Evolutionary conservation across 345 rosid species (phyloP).

Genomic region (Syzygium aromaticum): DNA sequence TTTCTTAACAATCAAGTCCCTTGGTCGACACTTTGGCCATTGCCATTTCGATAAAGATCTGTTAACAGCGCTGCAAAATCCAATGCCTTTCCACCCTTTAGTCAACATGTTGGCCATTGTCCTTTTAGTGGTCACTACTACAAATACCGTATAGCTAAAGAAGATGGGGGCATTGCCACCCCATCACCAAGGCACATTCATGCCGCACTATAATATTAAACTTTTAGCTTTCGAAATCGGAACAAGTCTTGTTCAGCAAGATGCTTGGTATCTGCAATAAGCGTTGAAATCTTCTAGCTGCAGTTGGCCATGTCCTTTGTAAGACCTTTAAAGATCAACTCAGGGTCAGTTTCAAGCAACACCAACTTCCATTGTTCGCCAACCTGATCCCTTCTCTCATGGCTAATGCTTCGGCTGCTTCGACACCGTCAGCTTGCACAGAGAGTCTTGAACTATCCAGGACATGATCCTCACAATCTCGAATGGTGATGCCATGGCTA

Average conservation of each 20-base stretch:
- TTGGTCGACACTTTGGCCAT: background rate
- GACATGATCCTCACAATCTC: background rate
- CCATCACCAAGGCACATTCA: background rate
- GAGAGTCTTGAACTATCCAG: background rate
- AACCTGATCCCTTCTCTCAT: background rate
- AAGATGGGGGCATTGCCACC: background rate
- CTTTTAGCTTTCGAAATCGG: background rate
- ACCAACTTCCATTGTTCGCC: background rate
- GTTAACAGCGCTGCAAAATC: background rate
- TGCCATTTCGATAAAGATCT: background rate
- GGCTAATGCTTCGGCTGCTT: background rate
- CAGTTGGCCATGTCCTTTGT: background rate
- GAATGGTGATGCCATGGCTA: background rate
- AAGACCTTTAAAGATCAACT: background rate
- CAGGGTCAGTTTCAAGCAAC: background rate
- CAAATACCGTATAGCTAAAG: background rate
- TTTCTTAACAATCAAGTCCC: background rate
- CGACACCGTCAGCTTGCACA: background rate
- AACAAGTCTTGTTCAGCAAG: too few relatives aligned
- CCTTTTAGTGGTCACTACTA: background rate
- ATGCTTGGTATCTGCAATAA: background rate
- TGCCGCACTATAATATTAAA: background rate
- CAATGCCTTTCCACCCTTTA: background rate
- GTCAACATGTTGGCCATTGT: background rate
- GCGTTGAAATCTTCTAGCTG: background rate